Conservation (phyloP, 2,329 filamentous ascomycete species). For the Colletotrichum chlorophyti region DNA sequence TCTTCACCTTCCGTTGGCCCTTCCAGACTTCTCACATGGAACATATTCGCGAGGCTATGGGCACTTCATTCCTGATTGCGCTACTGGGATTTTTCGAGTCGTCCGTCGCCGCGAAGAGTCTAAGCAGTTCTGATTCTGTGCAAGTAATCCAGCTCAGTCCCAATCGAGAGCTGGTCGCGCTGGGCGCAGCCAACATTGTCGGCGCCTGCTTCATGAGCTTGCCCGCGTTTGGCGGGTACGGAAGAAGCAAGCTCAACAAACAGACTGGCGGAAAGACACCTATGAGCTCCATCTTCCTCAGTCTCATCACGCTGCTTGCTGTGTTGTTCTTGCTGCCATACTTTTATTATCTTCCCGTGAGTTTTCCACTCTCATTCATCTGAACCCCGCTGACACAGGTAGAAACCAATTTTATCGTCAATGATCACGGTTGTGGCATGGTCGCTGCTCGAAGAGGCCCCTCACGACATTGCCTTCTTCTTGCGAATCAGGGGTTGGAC, state of each 20-base stretch:
- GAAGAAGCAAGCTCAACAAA: slow-evolving; percentile 92
- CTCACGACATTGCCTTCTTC: slow-evolving; percentile 92
- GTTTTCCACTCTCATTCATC: slow-evolving; percentile 41
- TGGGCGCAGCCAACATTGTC: slow-evolving; percentile 90
- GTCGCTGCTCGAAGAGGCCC: slow-evolving; percentile 93
- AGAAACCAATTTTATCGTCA: slow-evolving; percentile 92
- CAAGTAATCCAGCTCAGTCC: slow-evolving; percentile 84
- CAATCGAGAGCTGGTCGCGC: slow-evolving; percentile 90
- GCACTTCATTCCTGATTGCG: slow-evolving; percentile 91
- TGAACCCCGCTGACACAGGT: slow-evolving; percentile 1
- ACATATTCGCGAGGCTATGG: slow-evolving; percentile 85
- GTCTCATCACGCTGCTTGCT: slow-evolving; percentile 80
- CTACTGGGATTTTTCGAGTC: slow-evolving; percentile 98
- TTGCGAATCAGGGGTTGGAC: slow-evolving; percentile 82
- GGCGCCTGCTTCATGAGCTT: slow-evolving; percentile 92
- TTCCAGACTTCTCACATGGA: slow-evolving; percentile 78
- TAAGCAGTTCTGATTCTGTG: slow-evolving; percentile 75
- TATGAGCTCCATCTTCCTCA: slow-evolving; percentile 90
- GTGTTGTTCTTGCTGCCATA: slow-evolving; percentile 86
- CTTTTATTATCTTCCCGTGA: slow-evolving; percentile 93
- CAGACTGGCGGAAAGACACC: slow-evolving; percentile 91
- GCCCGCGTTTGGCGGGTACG: slow-evolving; percentile 95
- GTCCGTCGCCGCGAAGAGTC: slow-evolving; percentile 91
- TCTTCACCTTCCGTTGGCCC: slow-evolving; percentile 86
- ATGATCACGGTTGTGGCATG: slow-evolving; percentile 97